Percentiles rank a stretch among this genome's conserved stretches.
phyloP scores from a whole-genome alignment of 441 rosid genomes.

The Brassica balearica region DNA sequence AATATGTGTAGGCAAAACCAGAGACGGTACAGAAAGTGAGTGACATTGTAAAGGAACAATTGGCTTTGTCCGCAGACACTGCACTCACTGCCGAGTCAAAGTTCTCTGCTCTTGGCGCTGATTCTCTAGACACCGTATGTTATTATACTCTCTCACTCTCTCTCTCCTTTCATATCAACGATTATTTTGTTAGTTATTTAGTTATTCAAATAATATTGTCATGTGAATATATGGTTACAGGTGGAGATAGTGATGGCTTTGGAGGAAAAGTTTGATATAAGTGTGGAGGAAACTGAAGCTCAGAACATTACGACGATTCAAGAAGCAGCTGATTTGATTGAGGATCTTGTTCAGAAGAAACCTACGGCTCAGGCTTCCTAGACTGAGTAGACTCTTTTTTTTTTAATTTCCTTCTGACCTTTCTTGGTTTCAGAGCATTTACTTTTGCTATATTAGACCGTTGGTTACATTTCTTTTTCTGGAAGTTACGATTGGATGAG shows the following conservation, averaged over 20 bases:
- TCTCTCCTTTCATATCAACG: too few relatives aligned
- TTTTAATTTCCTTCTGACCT: neutral
- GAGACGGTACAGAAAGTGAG: constrained; percentile 77
- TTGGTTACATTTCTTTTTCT: neutral
- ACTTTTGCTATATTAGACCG: constrained; percentile 23
- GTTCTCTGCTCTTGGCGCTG: constrained; percentile 76
- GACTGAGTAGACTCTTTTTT: neutral
- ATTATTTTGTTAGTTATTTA: neutral
- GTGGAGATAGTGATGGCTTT: constrained; percentile 54
- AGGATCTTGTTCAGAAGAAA: constrained; percentile 55
- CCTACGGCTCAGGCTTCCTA: constrained; percentile 22
- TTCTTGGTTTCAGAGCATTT: constrained; percentile 20
- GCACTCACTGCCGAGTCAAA: constrained; percentile 64
- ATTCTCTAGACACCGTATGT: constrained; percentile 77
- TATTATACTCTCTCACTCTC: neutral
- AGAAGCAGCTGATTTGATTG: constrained; percentile 81
- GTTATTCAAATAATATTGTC: neutral
- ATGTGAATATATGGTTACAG: neutral
- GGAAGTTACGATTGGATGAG: neutral
- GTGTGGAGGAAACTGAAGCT: constrained; percentile 70
- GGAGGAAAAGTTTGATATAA: constrained; percentile 75
- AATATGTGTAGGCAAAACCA: constrained; percentile 59
- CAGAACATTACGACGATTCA: constrained; percentile 69
- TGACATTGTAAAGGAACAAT: constrained; percentile 70
- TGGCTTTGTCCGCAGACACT: constrained; percentile 57